phyloP scores from a whole-genome alignment of 305 asterid species.

The Fraxinus platypoda region DNA sequence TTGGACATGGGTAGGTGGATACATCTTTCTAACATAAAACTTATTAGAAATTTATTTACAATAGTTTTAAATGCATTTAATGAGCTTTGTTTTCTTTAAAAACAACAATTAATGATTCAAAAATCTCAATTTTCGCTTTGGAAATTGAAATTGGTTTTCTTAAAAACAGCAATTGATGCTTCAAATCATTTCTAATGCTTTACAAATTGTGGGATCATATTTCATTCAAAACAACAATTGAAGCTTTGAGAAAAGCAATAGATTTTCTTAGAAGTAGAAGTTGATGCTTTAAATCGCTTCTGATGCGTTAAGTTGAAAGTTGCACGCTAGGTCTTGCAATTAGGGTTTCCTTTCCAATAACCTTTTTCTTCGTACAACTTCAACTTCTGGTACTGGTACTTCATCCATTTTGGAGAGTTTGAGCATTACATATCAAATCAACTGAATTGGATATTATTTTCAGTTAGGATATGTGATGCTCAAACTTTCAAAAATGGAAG shows the following conservation, averaged over 20 bases:
- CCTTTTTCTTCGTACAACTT: neutral
- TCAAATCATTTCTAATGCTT: neutral
- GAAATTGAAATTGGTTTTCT: neutral
- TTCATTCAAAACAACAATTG: neutral
- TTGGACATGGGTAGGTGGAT: neutral
- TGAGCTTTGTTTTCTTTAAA: neutral
- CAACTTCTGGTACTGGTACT: neutral
- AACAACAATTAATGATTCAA: neutral
- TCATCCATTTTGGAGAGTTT: neutral
- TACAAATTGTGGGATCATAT: neutral
- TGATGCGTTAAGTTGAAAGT: neutral
- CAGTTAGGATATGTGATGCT: neutral
- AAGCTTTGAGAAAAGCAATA: neutral
- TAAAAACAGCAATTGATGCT: neutral
- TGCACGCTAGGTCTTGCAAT: neutral
- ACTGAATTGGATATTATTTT: neutral
- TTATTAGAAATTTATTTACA: neutral
- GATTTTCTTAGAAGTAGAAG: neutral
- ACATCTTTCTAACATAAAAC: neutral
- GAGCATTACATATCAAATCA: neutral
- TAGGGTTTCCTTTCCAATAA: neutral
- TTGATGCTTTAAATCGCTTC: neutral
- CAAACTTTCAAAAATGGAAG: neutral
- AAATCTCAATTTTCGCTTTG: neutral
- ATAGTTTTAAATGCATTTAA: neutral